Base-by-base conservation (phyloP, 805 yeast genomes). In the Ogataea naganishii region DNA sequence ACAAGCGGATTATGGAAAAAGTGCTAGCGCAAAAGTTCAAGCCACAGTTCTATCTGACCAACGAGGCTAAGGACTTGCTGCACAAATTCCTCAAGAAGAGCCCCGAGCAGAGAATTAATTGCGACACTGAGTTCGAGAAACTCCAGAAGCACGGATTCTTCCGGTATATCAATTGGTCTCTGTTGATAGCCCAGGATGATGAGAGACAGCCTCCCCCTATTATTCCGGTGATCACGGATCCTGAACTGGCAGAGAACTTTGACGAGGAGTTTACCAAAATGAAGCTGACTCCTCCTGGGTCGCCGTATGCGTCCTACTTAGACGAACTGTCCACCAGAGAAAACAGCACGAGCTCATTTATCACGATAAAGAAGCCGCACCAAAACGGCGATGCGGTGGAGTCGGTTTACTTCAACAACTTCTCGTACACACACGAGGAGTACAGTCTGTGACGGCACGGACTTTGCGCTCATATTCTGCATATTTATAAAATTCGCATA, bases 221-320 rank as follows among this genome's bases (percentile, higher is more conserved):
- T 20, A 58, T 75, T n/a, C 95, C 96, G 1, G 56, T 83, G 5
- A 72, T 86, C 24, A 80, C 94, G 0, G 76, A 84, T 46, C 89
- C 94, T 15, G 76, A 65, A 26, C 49, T 80, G 32, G 95, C 95
- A 0, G 95, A 85, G 49, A 85, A 85, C 46, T 85, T 85, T 48
- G 84, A 83, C 38, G 55, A 66, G 7, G 88, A 81, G 36, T 85
- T 85, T 55, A 85, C 95, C 0, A 67, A 66, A 7, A 67, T 82
- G 78, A 65, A 66, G 22, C 62, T 76, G 25, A 66, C 59, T 1
- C 60, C 60, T 9, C 60, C 60, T 20, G 44, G 56, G 20, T 51
- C 57, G 0, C 60, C 60, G 13, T 43, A 51, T 5, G 43, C 40
- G 21, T 40, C 44, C 3, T 35, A 50, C n/a, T 44, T 50, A 29